Evolutionary conservation across 2,329 filamentous ascomycete species (phyloP).

Genomic region (Calycina herbarum): DNA sequence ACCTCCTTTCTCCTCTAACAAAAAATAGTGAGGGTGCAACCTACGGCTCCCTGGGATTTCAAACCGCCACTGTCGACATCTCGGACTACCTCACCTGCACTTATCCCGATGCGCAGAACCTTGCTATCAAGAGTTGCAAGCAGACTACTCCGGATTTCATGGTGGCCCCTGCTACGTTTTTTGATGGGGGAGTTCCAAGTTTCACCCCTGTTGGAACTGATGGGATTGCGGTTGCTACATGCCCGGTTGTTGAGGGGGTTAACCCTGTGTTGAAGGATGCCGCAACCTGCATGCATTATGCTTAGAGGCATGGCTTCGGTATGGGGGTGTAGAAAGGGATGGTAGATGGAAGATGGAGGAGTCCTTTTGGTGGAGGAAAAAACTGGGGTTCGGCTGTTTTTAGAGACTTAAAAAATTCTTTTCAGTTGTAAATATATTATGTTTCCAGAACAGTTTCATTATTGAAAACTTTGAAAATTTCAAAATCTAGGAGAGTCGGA

Average conservation of each 20-base stretch:
- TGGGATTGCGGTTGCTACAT: not conserved
- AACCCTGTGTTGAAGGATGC: not conserved
- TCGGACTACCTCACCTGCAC: not conserved
- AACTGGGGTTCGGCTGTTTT: too few species aligned
- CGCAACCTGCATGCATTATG: not conserved
- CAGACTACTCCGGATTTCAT: not conserved
- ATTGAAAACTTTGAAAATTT: too few species aligned
- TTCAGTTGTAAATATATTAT: too few species aligned
- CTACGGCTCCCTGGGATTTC: not conserved
- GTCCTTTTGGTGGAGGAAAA: too few species aligned
- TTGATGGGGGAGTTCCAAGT: not conserved
- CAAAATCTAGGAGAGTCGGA: too few species aligned
- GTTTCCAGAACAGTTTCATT: too few species aligned
- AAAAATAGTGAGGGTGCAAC: not conserved
- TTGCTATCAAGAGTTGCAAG: not conserved
- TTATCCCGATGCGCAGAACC: not conserved
- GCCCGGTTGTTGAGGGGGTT: not conserved
- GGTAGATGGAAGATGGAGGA: too few species aligned
- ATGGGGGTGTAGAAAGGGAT: too few species aligned
- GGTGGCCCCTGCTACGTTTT: not conserved
- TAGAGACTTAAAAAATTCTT: too few species aligned
- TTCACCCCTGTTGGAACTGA: not conserved
- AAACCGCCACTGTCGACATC: not conserved
- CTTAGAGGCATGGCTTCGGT: too few species aligned
- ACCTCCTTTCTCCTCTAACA: not conserved